Conservation (phyloP, 164 flowering plant genomes). For the Magnolia officinalis region DNA sequence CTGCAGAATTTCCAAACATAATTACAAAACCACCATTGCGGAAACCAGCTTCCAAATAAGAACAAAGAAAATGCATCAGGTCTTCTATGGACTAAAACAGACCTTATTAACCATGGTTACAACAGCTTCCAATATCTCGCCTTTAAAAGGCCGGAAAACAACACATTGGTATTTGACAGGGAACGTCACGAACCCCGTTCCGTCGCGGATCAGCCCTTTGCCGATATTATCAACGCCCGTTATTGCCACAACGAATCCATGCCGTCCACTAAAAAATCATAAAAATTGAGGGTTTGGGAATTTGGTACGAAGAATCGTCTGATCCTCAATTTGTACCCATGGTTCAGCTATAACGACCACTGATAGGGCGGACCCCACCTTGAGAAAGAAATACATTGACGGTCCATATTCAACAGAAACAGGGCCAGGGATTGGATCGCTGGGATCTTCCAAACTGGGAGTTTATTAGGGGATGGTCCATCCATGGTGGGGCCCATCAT, state of each 20-base stretch:
- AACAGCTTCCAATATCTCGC: conserved; percentile 93
- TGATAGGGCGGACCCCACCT: neutral
- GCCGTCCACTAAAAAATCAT: conserved; percentile 59
- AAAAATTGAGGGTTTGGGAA: too few species aligned
- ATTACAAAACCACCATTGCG: neutral
- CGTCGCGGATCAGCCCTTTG: conserved; percentile 86
- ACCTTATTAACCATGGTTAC: conserved; percentile 99
- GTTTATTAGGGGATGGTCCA: too few species aligned
- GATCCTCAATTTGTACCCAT: too few species aligned
- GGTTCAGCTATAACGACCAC: neutral
- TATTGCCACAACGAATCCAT: conserved; percentile 93
- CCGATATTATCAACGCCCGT: conserved; percentile 84
- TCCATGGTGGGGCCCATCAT: too few species aligned
- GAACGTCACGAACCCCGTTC: conserved; percentile 90
- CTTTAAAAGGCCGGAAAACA: conserved; percentile 89
- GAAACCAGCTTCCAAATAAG: neutral
- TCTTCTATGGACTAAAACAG: neutral
- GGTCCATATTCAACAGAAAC: too few species aligned
- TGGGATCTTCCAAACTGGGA: too few species aligned
- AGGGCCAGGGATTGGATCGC: too few species aligned
- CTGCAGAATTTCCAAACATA: conserved; percentile 31
- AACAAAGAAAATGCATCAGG: neutral
- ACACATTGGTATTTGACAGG: conserved; percentile 91
- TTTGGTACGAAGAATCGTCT: too few species aligned
- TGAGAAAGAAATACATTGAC: too few species aligned